A percentile compares a stretch with the other conserved stretches of the same genome.
Conservation (phyloP, 2,329 filamentous ascomycete genomes). For the Diaporthe vaccinii region DNA sequence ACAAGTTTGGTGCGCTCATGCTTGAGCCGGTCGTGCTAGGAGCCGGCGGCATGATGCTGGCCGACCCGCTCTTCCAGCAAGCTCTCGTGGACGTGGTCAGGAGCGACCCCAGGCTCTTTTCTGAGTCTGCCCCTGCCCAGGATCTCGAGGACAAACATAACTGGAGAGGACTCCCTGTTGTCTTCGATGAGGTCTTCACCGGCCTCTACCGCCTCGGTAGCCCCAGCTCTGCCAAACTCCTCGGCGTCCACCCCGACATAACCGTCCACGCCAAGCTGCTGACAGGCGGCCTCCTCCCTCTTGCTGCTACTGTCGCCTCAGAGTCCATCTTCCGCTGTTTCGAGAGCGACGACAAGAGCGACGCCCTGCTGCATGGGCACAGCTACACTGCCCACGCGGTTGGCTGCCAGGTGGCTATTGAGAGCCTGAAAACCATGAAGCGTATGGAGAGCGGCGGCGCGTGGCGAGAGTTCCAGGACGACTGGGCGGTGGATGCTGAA, state of each 20-base stretch:
- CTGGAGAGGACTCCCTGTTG: constrained; percentile 82
- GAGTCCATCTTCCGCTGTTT: constrained; percentile 81
- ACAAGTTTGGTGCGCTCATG: constrained; percentile 81
- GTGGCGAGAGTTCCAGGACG: constrained; percentile 23
- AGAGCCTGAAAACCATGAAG: constrained; percentile 72
- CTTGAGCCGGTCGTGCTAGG: constrained; percentile 86
- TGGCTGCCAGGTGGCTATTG: constrained; percentile 83
- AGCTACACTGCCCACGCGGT: constrained; percentile 89
- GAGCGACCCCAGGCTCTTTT: constrained; percentile 67
- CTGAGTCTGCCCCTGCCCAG: constrained; percentile 43
- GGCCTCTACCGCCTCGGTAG: constrained; percentile 86
- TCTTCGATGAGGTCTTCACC: constrained; percentile 92
- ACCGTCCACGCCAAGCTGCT: constrained; percentile 87
- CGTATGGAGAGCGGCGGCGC: constrained; percentile 65
- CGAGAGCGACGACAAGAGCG: constrained; percentile 78
- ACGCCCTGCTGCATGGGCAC: constrained; percentile 86
- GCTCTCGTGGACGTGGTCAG: constrained; percentile 78
- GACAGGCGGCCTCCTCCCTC: constrained; percentile 83
- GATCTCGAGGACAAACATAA: constrained; percentile 6
- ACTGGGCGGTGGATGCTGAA: not conserved
- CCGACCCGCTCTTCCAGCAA: constrained; percentile 85
- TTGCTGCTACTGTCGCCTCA: constrained; percentile 82
- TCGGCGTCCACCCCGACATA: constrained; percentile 78
- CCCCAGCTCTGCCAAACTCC: constrained; percentile 77
- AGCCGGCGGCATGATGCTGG: constrained; percentile 86